A percentile compares a stretch with the other conserved stretches of the same genome.
These are phyloP conservation scores for Aspergillus piperis DNA, from an alignment of 2,329 filamentous ascomycete genomes.

Conservation along the genomic window DNA sequence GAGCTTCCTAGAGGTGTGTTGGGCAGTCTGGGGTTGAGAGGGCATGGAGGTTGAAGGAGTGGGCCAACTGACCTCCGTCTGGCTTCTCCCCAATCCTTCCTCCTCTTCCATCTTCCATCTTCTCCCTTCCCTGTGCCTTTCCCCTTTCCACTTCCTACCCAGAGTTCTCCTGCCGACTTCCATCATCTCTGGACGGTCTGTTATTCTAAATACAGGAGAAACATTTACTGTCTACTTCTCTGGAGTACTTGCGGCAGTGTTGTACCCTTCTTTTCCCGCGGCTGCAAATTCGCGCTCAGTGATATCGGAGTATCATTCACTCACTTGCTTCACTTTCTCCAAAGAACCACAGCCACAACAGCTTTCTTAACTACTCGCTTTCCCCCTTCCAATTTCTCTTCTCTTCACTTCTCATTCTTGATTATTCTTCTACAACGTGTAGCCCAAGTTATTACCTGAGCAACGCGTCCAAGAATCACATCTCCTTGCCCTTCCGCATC, in stretches of 20 bases:
- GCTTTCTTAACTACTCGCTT: neutral
- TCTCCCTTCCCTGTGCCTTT: slow-evolving; percentile 3
- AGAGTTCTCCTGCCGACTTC: neutral
- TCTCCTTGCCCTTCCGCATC: neutral
- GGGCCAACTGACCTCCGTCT: slow-evolving; percentile 19
- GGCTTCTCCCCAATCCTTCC: slow-evolving; percentile 11
- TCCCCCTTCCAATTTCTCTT: neutral
- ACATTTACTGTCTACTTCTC: no score
- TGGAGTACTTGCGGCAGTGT: neutral
- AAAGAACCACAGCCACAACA: neutral
- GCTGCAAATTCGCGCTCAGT: neutral
- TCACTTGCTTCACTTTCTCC: neutral
- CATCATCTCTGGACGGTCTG: neutral
- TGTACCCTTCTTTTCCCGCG: neutral
- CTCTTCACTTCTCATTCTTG: neutral
- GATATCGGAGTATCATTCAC: neutral
- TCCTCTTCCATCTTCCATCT: slow-evolving; percentile 6
- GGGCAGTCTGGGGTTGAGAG: slow-evolving; percentile 6
- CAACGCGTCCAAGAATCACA: neutral
- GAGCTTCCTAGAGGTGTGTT: neutral
- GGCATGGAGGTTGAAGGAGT: slow-evolving; percentile 12
- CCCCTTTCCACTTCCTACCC: slow-evolving; percentile 6
- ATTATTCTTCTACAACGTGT: neutral
- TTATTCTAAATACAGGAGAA: neutral
- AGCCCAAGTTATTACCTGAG: neutral